Conservation (phyloP, 768 basidiomycete species). For the Clavaria fumosa region DNA sequence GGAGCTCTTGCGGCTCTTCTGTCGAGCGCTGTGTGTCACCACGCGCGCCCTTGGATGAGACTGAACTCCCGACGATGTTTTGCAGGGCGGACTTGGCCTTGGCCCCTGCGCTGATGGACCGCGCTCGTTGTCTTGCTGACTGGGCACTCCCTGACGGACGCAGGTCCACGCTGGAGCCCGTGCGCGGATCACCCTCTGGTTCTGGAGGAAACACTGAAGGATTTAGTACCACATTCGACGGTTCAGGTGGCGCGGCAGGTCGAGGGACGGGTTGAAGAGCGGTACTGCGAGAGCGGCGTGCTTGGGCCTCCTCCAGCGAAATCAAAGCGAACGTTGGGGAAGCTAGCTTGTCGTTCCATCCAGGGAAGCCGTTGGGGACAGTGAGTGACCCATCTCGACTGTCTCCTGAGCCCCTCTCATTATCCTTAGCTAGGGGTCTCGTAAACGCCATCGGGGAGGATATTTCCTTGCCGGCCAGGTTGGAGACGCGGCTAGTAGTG, state of each 20-base stretch:
- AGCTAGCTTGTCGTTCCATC: constrained; percentile 33
- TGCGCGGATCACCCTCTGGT: constrained; percentile 16
- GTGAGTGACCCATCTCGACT: constrained; percentile 17
- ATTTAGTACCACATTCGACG: too few relatives aligned
- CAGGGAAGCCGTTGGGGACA: constrained; percentile 11
- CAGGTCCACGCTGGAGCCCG: constrained; percentile 13
- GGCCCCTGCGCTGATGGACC: constrained; percentile 47
- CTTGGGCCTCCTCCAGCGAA: constrained; percentile 65
- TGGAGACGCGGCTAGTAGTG: not conserved
- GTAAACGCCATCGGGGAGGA: constrained; percentile 37
- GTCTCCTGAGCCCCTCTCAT: constrained; percentile 11
- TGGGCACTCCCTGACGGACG: constrained; percentile 13
- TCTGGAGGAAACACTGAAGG: too few relatives aligned
- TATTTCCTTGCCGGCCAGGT: constrained; percentile 28
- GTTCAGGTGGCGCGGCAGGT: constrained; percentile 14
- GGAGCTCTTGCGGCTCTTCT: constrained; percentile 7
- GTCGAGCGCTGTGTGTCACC: constrained; percentile 26
- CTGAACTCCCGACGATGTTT: constrained; percentile 22
- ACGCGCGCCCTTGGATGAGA: constrained; percentile 25
- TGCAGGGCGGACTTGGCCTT: constrained; percentile 36
- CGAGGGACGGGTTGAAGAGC: constrained; percentile 22
- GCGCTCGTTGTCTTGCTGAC: constrained; percentile 27
- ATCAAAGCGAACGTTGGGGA: constrained; percentile 51
- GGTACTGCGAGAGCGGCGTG: constrained; percentile 44
- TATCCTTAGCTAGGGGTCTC: constrained; percentile 15